Evolutionary conservation across 2,329 filamentous ascomycete genomes (phyloP).

Genomic region (Cladosporium austrohemisphaericum): DNA sequence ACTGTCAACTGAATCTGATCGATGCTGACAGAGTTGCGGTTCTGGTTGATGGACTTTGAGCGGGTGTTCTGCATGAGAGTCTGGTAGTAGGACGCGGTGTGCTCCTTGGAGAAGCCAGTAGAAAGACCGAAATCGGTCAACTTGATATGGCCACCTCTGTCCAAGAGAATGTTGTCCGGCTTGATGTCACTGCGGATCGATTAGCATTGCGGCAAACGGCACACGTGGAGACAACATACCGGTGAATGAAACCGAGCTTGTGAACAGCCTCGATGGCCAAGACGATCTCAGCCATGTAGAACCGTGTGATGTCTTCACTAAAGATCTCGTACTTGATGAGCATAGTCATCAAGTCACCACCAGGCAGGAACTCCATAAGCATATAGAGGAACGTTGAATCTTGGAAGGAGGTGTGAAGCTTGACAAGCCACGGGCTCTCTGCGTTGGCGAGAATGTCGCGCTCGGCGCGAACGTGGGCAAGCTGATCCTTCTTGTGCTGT

Average conservation of each 20-base stretch:
- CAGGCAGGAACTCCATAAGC: slow-evolving; percentile 98
- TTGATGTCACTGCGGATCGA: slow-evolving; percentile 79
- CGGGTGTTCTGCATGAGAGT: slow-evolving; percentile 69
- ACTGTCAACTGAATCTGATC: slow-evolving; percentile 98
- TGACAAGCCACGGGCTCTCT: slow-evolving; percentile 99
- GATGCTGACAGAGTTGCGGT: slow-evolving; percentile 89
- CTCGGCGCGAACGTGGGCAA: slow-evolving; percentile 95
- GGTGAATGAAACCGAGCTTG: slow-evolving; percentile 96
- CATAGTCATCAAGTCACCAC: slow-evolving; percentile 99
- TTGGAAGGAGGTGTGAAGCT: slow-evolving; percentile 97
- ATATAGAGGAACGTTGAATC: slow-evolving; percentile 95
- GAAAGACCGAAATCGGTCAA: slow-evolving; percentile 97
- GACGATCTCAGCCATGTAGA: slow-evolving; percentile 98
- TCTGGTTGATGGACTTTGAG: slow-evolving; percentile 48
- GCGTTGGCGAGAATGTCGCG: slow-evolving; percentile 97
- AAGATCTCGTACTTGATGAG: slow-evolving; percentile 99
- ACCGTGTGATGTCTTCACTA: slow-evolving; percentile 95
- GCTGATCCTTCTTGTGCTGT: slow-evolving; percentile 94
- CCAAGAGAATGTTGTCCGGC: slow-evolving; percentile 95
- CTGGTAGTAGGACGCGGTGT: slow-evolving; percentile 98
- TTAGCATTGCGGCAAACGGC: no score
- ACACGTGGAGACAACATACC: no score
- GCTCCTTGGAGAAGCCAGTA: slow-evolving; percentile 94
- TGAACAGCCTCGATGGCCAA: slow-evolving; percentile 98
- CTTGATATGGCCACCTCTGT: slow-evolving; percentile 95